A percentile compares a stretch with the other conserved stretches of the same genome.
These are phyloP conservation scores for Fraxinus floribunda DNA, from an alignment of 305 asterid species.

Conservation along the genomic window DNA sequence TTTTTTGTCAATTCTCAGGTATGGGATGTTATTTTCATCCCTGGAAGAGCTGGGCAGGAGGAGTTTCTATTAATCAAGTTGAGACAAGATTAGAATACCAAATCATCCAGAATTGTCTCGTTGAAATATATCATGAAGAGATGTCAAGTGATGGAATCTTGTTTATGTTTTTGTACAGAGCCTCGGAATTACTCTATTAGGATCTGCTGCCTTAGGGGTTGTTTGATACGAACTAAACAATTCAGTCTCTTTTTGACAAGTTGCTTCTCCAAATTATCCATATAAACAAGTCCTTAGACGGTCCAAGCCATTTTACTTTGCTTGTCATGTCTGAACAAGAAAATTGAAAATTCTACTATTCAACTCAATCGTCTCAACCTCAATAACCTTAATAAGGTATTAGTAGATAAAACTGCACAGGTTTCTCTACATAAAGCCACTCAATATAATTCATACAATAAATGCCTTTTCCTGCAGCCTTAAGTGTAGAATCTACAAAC, in stretches of 20 bases:
- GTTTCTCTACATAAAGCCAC: not conserved
- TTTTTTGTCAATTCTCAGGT: not conserved
- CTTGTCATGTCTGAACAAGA: not conserved
- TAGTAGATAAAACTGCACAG: not conserved
- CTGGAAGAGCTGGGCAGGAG: not conserved
- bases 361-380: not conserved
- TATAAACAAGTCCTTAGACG: not conserved
- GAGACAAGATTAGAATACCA: not conserved
- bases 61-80: not conserved
- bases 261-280: not conserved
- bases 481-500: constrained; percentile 27
- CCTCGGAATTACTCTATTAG: not conserved
- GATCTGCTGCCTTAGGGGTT: not conserved
- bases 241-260: not conserved
- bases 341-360: not conserved
- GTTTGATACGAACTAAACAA: not conserved
- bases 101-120: not conserved
- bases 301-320: not conserved
- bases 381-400: not conserved
- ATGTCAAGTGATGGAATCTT: not conserved
- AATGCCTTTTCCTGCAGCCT: constrained; percentile 22
- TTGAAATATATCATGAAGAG: not conserved
- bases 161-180: not conserved
- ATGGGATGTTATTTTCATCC: not conserved
- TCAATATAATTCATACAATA: constrained; percentile 2